These are phyloP conservation scores for Suillus discolor DNA, from an alignment of 768 basidiomycete genomes.

Conservation along the genomic window DNA sequence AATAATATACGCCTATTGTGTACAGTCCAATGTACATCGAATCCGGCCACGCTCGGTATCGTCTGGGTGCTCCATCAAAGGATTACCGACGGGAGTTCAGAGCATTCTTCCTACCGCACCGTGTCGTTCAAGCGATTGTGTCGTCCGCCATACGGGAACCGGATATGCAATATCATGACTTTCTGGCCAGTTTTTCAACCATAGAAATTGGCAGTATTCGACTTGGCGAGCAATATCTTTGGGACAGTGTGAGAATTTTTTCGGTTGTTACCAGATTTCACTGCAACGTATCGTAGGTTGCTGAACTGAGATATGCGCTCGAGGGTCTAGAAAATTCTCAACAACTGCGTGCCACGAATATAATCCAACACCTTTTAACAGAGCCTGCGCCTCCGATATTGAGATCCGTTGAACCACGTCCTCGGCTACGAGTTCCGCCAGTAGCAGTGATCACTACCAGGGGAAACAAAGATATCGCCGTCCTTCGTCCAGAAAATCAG, in stretches of 20 bases:
- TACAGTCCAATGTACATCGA: conserved; percentile 66
- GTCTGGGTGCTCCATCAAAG: conserved; percentile 48
- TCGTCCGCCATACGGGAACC: conserved; percentile 29
- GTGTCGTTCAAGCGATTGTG: conserved; percentile 52
- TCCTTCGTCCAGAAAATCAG: conserved; percentile 57
- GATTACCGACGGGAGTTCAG: conserved; percentile 44
- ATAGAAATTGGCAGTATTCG: conserved; percentile 19
- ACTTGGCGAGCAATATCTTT: conserved; percentile 28
- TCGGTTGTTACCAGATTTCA: not conserved
- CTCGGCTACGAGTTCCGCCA: not conserved
- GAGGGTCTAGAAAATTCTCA: conserved; percentile 26
- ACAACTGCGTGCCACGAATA: conserved; percentile 19
- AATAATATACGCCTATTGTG: conserved; percentile 5
- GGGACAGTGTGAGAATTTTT: conserved; percentile 26
- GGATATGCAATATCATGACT: conserved; percentile 32
- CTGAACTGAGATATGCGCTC: conserved; percentile 21
- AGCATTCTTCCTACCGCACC: conserved; percentile 53
- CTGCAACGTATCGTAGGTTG: conserved; percentile 17
- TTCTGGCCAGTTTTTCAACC: conserved; percentile 35
- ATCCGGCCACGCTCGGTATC: conserved; percentile 66
- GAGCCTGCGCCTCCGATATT: conserved; percentile 15
- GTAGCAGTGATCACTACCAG: conserved; percentile 15
- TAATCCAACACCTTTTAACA: conserved; percentile 23
- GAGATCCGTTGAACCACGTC: conserved; percentile 12
- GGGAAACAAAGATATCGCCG: conserved; percentile 56